Base-by-base conservation (phyloP, 1,284 basidiomycete species). In the Fomes fomentarius region DNA sequence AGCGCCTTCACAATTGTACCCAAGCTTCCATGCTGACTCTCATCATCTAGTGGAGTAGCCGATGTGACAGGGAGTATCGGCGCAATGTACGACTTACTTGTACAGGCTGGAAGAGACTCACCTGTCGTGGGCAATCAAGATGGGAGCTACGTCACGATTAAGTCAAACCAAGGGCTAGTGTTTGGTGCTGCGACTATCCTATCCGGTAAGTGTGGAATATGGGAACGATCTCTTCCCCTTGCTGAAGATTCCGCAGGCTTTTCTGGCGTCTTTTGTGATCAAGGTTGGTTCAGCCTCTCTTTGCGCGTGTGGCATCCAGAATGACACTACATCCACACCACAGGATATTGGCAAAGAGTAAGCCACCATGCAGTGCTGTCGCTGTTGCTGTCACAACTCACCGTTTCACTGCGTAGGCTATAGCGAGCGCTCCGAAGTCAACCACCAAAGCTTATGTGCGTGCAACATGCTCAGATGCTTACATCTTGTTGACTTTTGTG, bases 131-230 rank as follows among this genome's bases (percentile, higher is more conserved):
- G 87, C 3, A 92, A 92, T 63, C 79, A 82, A 1, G 71, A 79
- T 10, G 87, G 89, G 0, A 87, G 83, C 17, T 92, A 91, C 63
- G 67, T 91, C 15, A 93, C 91, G 1, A 81, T 86, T 74, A 79
- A 80, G 54, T 81, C 78, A 9, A 78, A 78, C 43, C 71, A 76
- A 41, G 83, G 81, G 0, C 66, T 85, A 30, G 72, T 83, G 0
- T 86, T 86, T 59, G 82, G 80, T 28, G 74, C 76, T 31, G 72
- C 75, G 1, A 74, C 73, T 0, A 73, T 80, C 26, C 50, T 79
- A 31, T 70, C 73, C 33, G 67, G 66, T 66, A 39, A 2, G 48
- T 37, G 4, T 14, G 11, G 15, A 17, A 9, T 19, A 9, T n/a
- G 7, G 7, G 26, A 4, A 8, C 3, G 6, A 2, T 3, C 9